Conservation (phyloP, 1,284 basidiomycete species). For the Ceratobasidium sp. region DNA sequence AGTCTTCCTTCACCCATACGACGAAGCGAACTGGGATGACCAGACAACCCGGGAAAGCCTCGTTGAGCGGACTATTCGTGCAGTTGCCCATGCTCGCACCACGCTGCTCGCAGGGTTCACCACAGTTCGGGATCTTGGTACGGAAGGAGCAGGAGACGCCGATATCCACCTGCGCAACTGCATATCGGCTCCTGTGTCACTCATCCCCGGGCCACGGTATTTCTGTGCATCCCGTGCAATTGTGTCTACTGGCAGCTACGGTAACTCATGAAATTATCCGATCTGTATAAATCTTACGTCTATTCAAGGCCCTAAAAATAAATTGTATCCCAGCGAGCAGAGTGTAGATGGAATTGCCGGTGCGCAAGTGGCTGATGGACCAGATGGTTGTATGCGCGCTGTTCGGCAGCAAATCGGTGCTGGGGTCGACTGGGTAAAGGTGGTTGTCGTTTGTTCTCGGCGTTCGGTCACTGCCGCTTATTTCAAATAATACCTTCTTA, state of each 20-base stretch:
- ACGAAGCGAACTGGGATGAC: constrained; percentile 69
- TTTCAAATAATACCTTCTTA: constrained; percentile 46
- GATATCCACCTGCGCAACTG: constrained; percentile 70
- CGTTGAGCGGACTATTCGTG: constrained; percentile 65
- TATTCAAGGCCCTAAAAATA: constrained; percentile 64
- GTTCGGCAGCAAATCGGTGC: constrained; percentile 71
- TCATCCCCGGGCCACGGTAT: constrained; percentile 71
- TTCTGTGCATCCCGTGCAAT: constrained; percentile 71
- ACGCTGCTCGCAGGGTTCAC: constrained; percentile 75
- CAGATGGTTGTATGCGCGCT: constrained; percentile 64
- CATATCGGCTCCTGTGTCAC: constrained; percentile 61
- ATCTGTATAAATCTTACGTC: background rate
- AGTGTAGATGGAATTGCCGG: constrained; percentile 67
- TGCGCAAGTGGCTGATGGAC: constrained; percentile 68
- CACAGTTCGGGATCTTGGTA: constrained; percentile 72
- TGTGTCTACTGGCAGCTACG: constrained; percentile 69
- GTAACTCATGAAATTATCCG: constrained; percentile 52
- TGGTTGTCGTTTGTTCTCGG: constrained; percentile 23
- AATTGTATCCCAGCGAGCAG: constrained; percentile 60
- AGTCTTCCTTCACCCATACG: constrained; percentile 73
- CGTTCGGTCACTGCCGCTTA: background rate
- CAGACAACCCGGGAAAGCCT: constrained; percentile 69
- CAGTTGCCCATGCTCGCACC: constrained; percentile 67
- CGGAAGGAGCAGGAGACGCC: constrained; percentile 71
- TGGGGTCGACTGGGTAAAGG: constrained; percentile 68